Conservation (phyloP, 305 asterid genomes). For the Euphrasia arctica region DNA sequence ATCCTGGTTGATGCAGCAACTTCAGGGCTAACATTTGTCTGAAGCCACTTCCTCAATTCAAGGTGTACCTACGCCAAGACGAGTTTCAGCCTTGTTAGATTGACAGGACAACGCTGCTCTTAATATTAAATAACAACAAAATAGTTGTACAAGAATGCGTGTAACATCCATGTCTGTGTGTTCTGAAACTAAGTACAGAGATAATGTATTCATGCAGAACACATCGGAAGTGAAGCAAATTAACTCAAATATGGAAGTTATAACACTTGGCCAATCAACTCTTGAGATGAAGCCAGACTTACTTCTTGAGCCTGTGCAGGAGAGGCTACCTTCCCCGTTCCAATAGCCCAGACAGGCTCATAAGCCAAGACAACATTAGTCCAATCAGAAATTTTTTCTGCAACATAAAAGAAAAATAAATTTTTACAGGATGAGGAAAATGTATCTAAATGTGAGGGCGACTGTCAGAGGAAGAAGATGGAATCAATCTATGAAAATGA, state of each 20-base stretch:
- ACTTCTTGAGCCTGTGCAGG: conserved; percentile 99
- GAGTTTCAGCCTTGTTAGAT: conserved; percentile 15
- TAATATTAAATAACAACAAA: background rate
- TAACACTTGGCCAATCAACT: conserved; percentile 6
- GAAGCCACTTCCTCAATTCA: conserved; percentile 93
- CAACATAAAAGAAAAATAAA: conserved; percentile 11
- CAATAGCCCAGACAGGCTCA: conserved; percentile 99
- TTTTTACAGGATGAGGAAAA: too few species aligned
- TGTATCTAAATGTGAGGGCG: too few species aligned
- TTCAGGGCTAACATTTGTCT: conserved; percentile 51
- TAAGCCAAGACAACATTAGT: conserved; percentile 82
- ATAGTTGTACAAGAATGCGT: background rate
- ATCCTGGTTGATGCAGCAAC: conserved; percentile 87
- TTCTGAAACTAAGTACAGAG: background rate
- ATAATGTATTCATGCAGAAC: background rate
- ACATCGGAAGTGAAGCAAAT: background rate
- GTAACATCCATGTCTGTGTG: background rate
- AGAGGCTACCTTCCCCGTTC: conserved; percentile 93
- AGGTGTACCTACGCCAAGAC: conserved; percentile 58
- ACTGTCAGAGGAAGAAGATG: too few species aligned
- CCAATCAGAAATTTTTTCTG: conserved; percentile 78
- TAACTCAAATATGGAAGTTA: background rate
- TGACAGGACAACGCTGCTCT: conserved; percentile 7
- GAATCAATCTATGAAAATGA: too few species aligned
- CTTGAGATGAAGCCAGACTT: conserved; percentile 30